Percentiles rank a stretch among this genome's conserved stretches.
These are phyloP conservation scores for Citrus hindsii DNA, from an alignment of 345 rosid species.

Conservation along the genomic window DNA sequence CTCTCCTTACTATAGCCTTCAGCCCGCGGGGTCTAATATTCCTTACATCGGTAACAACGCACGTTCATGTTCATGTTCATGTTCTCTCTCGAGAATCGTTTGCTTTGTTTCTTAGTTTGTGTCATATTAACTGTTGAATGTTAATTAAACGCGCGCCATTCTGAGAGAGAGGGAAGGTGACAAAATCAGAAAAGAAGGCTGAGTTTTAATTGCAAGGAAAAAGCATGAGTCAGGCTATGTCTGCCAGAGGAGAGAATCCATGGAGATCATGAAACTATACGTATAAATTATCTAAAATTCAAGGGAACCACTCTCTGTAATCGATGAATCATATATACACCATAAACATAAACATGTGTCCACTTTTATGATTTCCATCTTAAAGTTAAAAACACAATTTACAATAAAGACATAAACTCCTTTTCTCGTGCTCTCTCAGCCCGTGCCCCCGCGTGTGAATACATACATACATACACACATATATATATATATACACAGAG, in stretches of 20 bases:
- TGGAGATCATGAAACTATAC: conserved; percentile 1
- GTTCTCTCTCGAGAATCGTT: not conserved
- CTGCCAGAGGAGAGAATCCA: conserved; percentile 15
- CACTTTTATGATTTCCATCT: not conserved
- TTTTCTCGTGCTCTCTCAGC: not conserved
- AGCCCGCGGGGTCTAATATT: not conserved
- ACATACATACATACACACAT: too few species aligned
- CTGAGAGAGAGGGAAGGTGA: not conserved
- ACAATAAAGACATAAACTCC: not conserved
- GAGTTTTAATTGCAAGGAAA: not conserved
- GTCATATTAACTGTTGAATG: not conserved
- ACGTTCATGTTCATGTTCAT: not conserved
- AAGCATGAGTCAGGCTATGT: conserved; percentile 6
- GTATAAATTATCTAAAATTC: not conserved
- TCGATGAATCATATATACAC: conserved; percentile 3
- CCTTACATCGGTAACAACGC: conserved; percentile 7
- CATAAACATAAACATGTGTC: not conserved
- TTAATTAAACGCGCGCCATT: not conserved
- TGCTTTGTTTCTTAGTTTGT: not conserved
- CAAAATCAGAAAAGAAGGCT: conserved; percentile 9
- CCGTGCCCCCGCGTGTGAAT: too few species aligned
- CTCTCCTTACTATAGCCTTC: too few species aligned
- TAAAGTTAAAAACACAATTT: not conserved
- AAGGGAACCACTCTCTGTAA: conserved; percentile 1
- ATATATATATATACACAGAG: too few species aligned